Evolutionary conservation across 257 asterid genomes (phyloP), one percentile per base, ranked within the genome.

Genomic region (Ocimum tenuiflorum): DNA sequence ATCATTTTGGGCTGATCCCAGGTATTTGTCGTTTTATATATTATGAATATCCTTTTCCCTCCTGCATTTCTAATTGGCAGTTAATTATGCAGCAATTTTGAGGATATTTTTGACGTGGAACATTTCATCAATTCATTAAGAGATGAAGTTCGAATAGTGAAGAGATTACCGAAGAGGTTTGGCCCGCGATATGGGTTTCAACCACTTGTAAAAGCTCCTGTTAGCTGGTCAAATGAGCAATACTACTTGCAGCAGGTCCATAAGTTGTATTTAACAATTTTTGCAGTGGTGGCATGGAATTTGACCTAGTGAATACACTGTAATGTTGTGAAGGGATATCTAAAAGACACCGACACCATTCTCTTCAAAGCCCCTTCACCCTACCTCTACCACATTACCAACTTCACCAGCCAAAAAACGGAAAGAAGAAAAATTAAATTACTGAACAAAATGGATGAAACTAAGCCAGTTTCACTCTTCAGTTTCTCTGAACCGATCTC

Each of bases 1-100:
- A 71, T 90, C 99, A 45, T 94, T 94, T 79, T 94, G 99, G 99
- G 87, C 99, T 63, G 97, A 94, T 78, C 96, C 88, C 48, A 94
- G 99, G 99, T 94, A 86, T 36, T 72, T 70, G 35, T 17, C 2
- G 24, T 73, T 67, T 52, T 52, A 77, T 58, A 29, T 8, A 69
- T 52, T 72, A 62, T 42, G 50, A 8, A 4, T 10, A 22, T 59
- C 29, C 7, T 56, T 65, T 41, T 29, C 49, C 15, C 10, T 14
- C 41, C 19, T 41, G 75, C 75, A 48, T 49, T n/a, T 63, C 63
- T 38, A n/a, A 63, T 35, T 1, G 12, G 50, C 48, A 47, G 57
- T 66, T 70, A 15, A 33, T 29, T 47, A 3, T 77, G 75, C 78
- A 76, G 80, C 74, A 74, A 88, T 73, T 91, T 91, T 52, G 96